phyloP scores from a whole-genome alignment of 176 grass and related monocot genomes.

The Rhipidocladum racemiflorum region DNA sequence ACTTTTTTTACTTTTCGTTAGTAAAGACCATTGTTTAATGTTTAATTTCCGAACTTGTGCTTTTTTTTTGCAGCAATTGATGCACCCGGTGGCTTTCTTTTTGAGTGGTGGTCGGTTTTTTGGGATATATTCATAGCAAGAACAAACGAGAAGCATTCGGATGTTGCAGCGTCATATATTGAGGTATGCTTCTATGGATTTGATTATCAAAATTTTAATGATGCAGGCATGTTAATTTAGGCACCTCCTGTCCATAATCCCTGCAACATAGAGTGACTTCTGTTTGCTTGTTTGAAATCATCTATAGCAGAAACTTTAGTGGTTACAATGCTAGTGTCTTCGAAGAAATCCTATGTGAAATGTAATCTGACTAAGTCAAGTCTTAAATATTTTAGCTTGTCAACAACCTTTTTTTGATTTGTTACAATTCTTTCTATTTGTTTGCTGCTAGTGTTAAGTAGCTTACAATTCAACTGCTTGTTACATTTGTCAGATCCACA shows the following conservation, averaged over 20 bases:
- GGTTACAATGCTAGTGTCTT: neutral
- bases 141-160: constrained; percentile 99
- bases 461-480: constrained; percentile 5
- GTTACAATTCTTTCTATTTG: neutral
- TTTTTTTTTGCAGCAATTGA: constrained; percentile 74
- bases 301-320: neutral
- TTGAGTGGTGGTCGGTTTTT: constrained; percentile 99
- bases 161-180: constrained; percentile 94
- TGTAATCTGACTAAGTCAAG: neutral
- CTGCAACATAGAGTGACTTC: neutral
- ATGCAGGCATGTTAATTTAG: neutral
- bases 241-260: neutral
- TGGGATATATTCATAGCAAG: constrained; percentile 99
- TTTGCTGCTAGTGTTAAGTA: neutral
- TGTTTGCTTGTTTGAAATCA: neutral
- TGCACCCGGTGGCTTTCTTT: constrained; percentile 98
- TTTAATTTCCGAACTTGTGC: constrained; percentile 9
- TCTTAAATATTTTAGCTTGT: neutral
- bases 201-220: constrained; percentile 17
- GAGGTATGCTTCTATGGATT: constrained; percentile 46
- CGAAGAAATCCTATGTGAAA: neutral
- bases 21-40: constrained; percentile 4
- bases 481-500: constrained; percentile 13
- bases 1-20: neutral
- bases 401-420: neutral